These are phyloP conservation scores for Monosporozyma siamensis DNA, from an alignment of 805 yeast genomes.

Conservation along the genomic window DNA sequence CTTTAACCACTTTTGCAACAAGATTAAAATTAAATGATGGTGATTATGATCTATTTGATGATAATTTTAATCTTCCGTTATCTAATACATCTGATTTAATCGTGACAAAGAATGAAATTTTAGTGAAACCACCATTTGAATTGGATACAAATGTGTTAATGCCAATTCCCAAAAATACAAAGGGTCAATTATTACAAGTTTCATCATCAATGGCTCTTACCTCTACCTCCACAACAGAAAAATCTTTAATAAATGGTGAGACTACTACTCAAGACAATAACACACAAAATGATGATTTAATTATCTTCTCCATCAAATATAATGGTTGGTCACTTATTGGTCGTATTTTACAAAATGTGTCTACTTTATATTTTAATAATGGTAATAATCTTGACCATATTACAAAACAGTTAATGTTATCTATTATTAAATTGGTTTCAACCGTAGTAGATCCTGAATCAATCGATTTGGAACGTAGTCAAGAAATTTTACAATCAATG, in stretches of 20 bases:
- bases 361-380: slow-evolving; percentile 11
- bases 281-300: slow-evolving; percentile 13
- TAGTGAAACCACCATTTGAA: slow-evolving; percentile 51
- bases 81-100: slow-evolving; percentile 34
- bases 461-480: slow-evolving; percentile 33
- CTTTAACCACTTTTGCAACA: slow-evolving; percentile 55
- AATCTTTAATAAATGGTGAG: too few species aligned
- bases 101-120: slow-evolving; percentile 38
- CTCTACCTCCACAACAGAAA: not conserved
- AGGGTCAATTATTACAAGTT: slow-evolving; percentile 49
- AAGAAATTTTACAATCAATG: slow-evolving; percentile 29
- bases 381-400: slow-evolving; percentile 29
- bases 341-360: slow-evolving; percentile 58
- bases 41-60: slow-evolving; percentile 36
- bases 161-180: slow-evolving; percentile 47
- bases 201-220: not conserved
- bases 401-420: slow-evolving; percentile 34
- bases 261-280: slow-evolving; percentile 6
- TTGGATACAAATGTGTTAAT: slow-evolving; percentile 36
- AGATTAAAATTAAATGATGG: slow-evolving; percentile 32
- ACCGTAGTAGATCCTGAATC: slow-evolving; percentile 34
- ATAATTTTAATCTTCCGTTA: slow-evolving; percentile 8
- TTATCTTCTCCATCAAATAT: slow-evolving; percentile 59
- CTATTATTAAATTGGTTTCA: slow-evolving; percentile 44
- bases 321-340: slow-evolving; percentile 88